A percentile compares a stretch with the other conserved stretches of the same genome.
Conservation (phyloP, 352 stramenopile species). For the Phytophthora multivora region DNA sequence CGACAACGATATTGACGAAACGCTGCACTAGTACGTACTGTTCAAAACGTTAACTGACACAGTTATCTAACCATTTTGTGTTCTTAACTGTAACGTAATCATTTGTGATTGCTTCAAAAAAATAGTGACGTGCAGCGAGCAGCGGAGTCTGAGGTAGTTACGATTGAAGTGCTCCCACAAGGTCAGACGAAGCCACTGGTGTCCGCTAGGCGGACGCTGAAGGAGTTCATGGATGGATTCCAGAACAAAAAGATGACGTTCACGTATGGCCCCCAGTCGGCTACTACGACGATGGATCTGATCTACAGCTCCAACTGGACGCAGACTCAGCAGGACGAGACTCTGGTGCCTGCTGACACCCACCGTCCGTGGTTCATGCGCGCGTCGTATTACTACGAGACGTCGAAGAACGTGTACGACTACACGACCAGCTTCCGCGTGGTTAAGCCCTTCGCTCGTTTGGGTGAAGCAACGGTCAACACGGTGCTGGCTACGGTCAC, state of each 20-base stretch:
- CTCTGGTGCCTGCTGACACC: constrained; percentile 17
- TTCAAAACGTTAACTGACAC: background rate
- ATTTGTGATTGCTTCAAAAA: constrained; percentile 9
- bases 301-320: constrained; percentile 33
- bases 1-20: constrained; percentile 39
- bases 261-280: constrained; percentile 28
- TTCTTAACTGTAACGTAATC: constrained; percentile 23
- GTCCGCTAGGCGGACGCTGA: constrained; percentile 28
- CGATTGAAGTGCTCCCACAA: constrained; percentile 53
- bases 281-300: constrained; percentile 30
- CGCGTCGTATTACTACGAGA: constrained; percentile 82
- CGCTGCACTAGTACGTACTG: constrained; percentile 47
- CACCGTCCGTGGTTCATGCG: constrained; percentile 76
- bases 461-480: constrained; percentile 74
- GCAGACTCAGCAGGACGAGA: background rate
- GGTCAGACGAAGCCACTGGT: constrained; percentile 46
- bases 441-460: constrained; percentile 61
- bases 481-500: constrained; percentile 60
- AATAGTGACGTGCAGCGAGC: constrained; percentile 43
- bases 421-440: constrained; percentile 83
- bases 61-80: constrained; percentile 11
- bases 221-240: constrained; percentile 40
- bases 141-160: constrained; percentile 34
- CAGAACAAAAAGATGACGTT: constrained; percentile 36
- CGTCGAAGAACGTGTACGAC: constrained; percentile 79